Evolutionary conservation across 2,329 filamentous ascomycete genomes (phyloP).

Genomic region (Raffaelea ambrosiae): DNA sequence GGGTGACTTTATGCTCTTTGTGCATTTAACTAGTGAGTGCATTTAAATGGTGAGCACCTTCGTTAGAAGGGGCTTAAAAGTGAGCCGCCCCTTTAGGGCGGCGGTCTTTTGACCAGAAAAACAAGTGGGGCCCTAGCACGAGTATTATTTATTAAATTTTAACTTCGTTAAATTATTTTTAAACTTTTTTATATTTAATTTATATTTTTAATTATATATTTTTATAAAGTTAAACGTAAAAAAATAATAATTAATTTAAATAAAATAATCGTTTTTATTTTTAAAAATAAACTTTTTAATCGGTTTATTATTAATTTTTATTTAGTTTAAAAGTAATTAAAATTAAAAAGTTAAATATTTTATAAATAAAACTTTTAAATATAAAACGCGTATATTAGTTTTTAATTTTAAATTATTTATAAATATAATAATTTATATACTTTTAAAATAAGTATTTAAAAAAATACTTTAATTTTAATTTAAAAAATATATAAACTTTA

Average conservation of each 20-base stretch:
- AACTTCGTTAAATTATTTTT: neutral
- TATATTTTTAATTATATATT: neutral
- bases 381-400: neutral
- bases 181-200: neutral
- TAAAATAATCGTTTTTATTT: neutral
- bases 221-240: neutral
- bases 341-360: neutral
- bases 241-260: neutral
- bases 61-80: too few species aligned
- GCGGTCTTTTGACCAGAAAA: too few species aligned
- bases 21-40: too few species aligned
- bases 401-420: neutral
- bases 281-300: neutral
- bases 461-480: neutral
- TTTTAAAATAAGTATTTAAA: slow-evolving; percentile 3
- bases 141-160: neutral
- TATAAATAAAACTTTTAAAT: slow-evolving; percentile 1
- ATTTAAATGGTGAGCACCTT: too few species aligned
- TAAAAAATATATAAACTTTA: slow-evolving; percentile 6
- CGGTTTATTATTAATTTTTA: neutral
- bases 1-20: too few species aligned
- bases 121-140: too few species aligned
- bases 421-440: neutral
- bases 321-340: neutral
- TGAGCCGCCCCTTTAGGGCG: too few species aligned